Conservation (phyloP, 129 eudicot species). For the Centella asiatica region DNA sequence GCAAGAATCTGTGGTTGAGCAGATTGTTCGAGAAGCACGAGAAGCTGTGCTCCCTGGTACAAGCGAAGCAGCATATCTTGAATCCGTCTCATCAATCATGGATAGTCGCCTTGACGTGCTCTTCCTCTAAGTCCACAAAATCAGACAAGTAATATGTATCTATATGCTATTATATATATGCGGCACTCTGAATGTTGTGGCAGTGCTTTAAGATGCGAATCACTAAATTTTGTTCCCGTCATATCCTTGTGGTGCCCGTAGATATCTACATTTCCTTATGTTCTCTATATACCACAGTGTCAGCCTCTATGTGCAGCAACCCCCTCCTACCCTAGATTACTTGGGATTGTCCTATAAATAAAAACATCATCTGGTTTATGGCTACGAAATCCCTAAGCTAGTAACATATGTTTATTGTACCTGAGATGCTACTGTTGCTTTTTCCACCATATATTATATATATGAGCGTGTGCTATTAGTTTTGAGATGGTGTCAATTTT, state of each 20-base stretch:
- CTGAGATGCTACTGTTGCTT: too few relatives aligned
- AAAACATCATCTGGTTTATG: too few relatives aligned
- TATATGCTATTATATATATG: not conserved
- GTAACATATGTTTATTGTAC: too few relatives aligned
- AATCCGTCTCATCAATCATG: constrained; percentile 46
- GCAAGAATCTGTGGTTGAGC: constrained; percentile 54
- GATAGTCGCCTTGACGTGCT: constrained; percentile 38
- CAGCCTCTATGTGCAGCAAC: not conserved
- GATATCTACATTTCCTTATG: not conserved
- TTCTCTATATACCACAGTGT: not conserved
- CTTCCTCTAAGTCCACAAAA: constrained; percentile 6
- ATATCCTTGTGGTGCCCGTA: not conserved
- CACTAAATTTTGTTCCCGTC: not conserved
- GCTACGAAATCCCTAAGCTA: too few relatives aligned
- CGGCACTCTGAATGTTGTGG: not conserved
- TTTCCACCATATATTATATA: too few relatives aligned
- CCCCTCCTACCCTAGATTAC: too few relatives aligned
- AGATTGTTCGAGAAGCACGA: constrained; percentile 49
- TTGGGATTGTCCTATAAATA: too few relatives aligned
- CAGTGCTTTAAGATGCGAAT: not conserved
- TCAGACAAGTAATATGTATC: not conserved
- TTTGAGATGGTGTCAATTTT: too few relatives aligned
- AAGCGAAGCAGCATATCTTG: constrained; percentile 53
- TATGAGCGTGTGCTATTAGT: too few relatives aligned
- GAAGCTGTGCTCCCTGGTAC: constrained; percentile 40